Evolutionary conservation across 2,329 filamentous ascomycete genomes (phyloP).

Genomic region (Microcera coccophila): DNA sequence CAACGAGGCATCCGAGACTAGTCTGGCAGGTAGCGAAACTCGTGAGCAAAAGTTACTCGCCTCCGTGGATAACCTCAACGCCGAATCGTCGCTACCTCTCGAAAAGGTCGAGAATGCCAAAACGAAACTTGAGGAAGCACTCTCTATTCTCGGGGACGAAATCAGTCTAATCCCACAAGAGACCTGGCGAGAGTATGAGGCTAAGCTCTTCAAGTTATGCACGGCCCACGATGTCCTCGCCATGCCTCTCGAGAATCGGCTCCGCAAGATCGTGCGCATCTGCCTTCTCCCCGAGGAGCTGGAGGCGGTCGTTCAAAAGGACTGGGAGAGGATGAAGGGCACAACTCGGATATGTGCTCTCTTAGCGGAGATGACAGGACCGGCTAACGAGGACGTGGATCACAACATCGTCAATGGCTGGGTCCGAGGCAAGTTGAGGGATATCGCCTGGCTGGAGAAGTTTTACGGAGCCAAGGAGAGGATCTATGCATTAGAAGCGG

Average conservation of each 20-base stretch:
- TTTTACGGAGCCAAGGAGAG: constrained; percentile 8
- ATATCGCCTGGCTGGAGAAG: constrained; percentile 24
- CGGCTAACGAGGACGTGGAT: constrained; percentile 17
- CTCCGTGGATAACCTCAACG: neutral
- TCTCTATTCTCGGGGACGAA: constrained; percentile 5
- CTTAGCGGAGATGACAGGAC: constrained; percentile 24
- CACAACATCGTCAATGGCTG: constrained; percentile 18
- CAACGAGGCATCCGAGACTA: neutral
- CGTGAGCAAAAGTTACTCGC: constrained; percentile 2
- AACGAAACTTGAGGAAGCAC: neutral
- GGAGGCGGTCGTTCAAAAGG: constrained; percentile 15
- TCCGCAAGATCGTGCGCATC: constrained; percentile 22
- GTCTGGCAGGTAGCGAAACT: neutral
- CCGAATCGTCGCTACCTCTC: neutral
- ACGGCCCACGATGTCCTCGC: constrained; percentile 7
- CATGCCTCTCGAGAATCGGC: constrained; percentile 19
- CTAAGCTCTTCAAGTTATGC: constrained; percentile 15
- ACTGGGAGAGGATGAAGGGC: constrained; percentile 26
- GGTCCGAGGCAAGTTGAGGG: constrained; percentile 22
- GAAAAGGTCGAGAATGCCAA: neutral
- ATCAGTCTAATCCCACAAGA: neutral
- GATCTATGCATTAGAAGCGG: neutral
- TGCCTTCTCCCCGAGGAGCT: constrained; percentile 29
- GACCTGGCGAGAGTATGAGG: constrained; percentile 22
- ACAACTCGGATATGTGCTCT: constrained; percentile 25